These are phyloP conservation scores for Monilinia aucupariae DNA, from an alignment of 2,329 filamentous ascomycete genomes.

Conservation along the genomic window DNA sequence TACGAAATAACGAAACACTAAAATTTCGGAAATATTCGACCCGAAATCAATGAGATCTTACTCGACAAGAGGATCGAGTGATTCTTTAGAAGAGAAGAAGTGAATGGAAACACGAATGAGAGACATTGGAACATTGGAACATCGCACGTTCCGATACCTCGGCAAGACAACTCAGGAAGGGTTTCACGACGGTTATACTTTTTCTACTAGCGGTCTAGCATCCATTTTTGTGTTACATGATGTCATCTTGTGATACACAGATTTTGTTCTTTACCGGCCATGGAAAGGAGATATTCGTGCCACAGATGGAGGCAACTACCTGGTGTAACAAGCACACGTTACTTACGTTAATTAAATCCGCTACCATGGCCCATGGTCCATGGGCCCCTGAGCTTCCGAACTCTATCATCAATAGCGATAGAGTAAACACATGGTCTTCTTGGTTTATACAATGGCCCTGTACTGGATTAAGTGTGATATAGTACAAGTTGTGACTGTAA, in stretches of 20 bases:
- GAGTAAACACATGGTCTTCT: background rate
- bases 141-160: conserved; percentile 2
- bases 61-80: background rate
- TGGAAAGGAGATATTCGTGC: background rate
- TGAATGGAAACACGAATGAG: background rate
- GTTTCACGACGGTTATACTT: background rate
- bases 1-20: background rate
- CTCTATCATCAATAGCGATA: background rate
- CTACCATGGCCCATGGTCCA: too few relatives aligned
- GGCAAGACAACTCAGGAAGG: background rate
- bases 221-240: background rate
- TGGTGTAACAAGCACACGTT: background rate
- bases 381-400: background rate
- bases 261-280: background rate
- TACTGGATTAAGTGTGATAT: background rate
- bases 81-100: background rate
- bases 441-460: background rate
- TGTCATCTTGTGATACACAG: background rate
- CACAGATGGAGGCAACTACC: background rate
- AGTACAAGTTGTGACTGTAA: background rate
- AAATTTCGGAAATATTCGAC: background rate
- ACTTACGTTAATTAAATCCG: background rate
- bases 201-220: background rate
- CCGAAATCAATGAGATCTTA: background rate
- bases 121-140: background rate